A percentile compares a stretch with the other conserved stretches of the same genome.
Evolutionary conservation across 306 rosid species (phyloP).

Genomic region (Vigna trinervia): DNA sequence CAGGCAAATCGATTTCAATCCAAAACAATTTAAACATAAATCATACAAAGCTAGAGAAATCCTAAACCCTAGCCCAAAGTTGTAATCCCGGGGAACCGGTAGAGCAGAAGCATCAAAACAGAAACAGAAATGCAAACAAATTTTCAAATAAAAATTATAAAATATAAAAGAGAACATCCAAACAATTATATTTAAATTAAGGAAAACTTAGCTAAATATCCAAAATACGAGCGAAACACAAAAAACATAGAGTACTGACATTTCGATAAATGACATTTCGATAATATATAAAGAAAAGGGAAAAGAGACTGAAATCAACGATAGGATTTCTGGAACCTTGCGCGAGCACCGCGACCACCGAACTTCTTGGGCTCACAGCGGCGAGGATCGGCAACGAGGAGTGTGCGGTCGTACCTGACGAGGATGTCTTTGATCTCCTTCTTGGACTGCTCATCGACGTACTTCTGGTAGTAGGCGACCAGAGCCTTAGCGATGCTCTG

Average conservation of each 20-base stretch:
- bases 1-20: neutral
- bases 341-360: constrained; percentile 91
- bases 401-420: constrained; percentile 70
- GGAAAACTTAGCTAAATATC: neutral
- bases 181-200: neutral
- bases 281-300: neutral
- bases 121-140: neutral
- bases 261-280: neutral
- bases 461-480: constrained; percentile 83
- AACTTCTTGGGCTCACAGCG: constrained; percentile 95
- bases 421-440: constrained; percentile 92
- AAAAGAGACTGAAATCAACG: constrained; percentile 53
- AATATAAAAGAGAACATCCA: neutral
- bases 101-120: too few relatives aligned
- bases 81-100: too few relatives aligned
- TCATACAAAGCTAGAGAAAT: too few relatives aligned
- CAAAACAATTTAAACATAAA: neutral
- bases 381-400: constrained; percentile 84
- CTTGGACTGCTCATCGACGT: constrained; percentile 85
- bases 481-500: constrained; percentile 88
- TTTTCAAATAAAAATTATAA: neutral
- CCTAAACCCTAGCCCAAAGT: neutral
- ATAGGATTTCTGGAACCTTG: constrained; percentile 90
- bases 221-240: neutral
- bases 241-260: neutral